Evolutionary conservation across 139 green algal genomes (phyloP), one percentile per base, ranked within the genome.

Genomic region (Yamagishiella unicocca): DNA sequence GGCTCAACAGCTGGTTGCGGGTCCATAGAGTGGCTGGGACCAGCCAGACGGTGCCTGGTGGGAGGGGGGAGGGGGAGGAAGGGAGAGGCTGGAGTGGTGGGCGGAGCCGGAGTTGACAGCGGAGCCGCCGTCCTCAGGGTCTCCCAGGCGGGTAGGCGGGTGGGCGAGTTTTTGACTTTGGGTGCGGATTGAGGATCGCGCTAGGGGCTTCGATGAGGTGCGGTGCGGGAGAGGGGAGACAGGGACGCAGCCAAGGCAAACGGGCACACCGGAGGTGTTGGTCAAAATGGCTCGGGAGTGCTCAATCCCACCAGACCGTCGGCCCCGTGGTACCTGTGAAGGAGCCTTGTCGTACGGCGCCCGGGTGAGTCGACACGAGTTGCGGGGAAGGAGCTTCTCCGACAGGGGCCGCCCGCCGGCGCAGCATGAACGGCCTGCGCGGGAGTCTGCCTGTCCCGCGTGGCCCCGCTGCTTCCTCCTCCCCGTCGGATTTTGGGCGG

Each of bases 1-100:
- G 71, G 8, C n/a, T 38, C 8, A 25, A 10, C 40, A 71, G 42
- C 73, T 78, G 58, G 42, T 54, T 19, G 24, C 73, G 42, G 14
- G 45, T 35, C 84, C 84, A 89, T 35, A 74, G 77, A 7, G 71
- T 76, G 1, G 73, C 61, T 2, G 84, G 84, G 27, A 87, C 66
- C 33, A 87, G 22, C 64, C 64, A 80, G 7, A 87, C 37, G 8
- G 67, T 22, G 25, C 82, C 64, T 71, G 53, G 37, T 7, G 43
- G 72, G 31, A 37, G 35, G 67, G 35, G 35, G 67, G 67, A n/a
- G 67, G 67, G 37, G 64, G 64, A 24, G 29, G 64, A 9, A 8
- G 64, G 31, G 29, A 40, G 64, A n/a, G 31, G 64, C 7, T 22
- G 31, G n/a, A 42, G 64, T 9, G 58, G 58, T n/a, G 58, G 58